Evolutionary conservation across 192 early-diverging fungal species (phyloP), one percentile per base, ranked within the genome.

Genomic region (Ambispora gerdemannii): DNA sequence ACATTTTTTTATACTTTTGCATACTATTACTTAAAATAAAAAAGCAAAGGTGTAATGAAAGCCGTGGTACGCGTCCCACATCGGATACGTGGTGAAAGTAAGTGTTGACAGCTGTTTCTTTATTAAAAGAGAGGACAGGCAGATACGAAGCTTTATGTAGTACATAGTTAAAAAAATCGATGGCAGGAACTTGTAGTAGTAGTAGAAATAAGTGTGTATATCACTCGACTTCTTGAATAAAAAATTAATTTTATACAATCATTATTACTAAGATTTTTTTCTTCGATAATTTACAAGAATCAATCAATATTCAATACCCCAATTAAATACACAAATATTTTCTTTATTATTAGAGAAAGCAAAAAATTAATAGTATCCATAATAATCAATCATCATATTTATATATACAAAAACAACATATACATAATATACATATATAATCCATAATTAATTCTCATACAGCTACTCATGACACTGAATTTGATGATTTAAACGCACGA

Each of bases 401-500:
- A 10, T 43, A 10, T 43, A 43, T 6, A 43, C 15, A 10, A 43
- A 43, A 43, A 15, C 15, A 43, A 15, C 6, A 43, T 10, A 10
- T 43, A 10, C 38, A 43, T 10, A 10, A 10, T 15, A 43, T 43
- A 43, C 15, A 10, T 15, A 43, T 43, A 6, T 10, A 43, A 10
- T 43, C 38, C 15, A 15, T 43, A 6, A 10, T 43, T 43, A 10
- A 6, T 10, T 15, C 53, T 56, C 27, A 20, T 56, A 13, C 25
- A 67, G 67, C 47, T 25, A 69, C 67, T 2, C 47, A 34, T 1
- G 67, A 69, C 38, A 24, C 15, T 56, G n/a, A 55, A 35, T 58
- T 38, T 38, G 67, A 69, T 35, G 67, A 68, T 38, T 1, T 68
- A 36, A 10, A 25, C 11, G 13, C 3, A 50, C 19, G 33, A n/a